phyloP scores from a whole-genome alignment of 805 yeast genomes.

The Candida caryicola region DNA sequence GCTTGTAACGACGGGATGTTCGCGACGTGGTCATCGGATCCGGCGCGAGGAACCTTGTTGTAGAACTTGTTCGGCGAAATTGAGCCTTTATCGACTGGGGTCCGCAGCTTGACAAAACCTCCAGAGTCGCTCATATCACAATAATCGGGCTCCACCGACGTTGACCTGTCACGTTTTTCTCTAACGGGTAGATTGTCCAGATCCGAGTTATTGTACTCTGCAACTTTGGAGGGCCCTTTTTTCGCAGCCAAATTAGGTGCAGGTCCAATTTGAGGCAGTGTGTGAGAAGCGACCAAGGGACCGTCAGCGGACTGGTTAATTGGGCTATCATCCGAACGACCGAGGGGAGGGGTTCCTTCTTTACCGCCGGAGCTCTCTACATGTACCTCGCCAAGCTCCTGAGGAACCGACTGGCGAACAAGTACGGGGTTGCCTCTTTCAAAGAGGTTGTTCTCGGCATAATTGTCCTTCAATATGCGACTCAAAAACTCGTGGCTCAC shows the following conservation, averaged over 20 bases:
- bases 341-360: neutral
- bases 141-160: no score
- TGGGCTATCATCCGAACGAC: neutral
- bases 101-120: neutral
- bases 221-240: neutral
- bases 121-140: neutral
- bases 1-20: neutral
- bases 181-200: neutral
- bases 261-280: no score
- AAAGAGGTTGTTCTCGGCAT: constrained; percentile 1
- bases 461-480: neutral
- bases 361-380: neutral
- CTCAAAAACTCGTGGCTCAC: neutral
- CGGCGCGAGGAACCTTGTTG: neutral
- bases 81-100: neutral
- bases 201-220: neutral
- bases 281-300: no score
- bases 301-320: neutral
- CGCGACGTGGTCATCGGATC: neutral
- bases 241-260: neutral
- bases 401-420: neutral
- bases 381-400: no score
- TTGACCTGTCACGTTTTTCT: neutral
- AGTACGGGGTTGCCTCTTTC: neutral
- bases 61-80: constrained; percentile 5